phyloP scores from a whole-genome alignment of 495 filamentous ascomycete genomes.

The Trichoderma orchidacearum region DNA sequence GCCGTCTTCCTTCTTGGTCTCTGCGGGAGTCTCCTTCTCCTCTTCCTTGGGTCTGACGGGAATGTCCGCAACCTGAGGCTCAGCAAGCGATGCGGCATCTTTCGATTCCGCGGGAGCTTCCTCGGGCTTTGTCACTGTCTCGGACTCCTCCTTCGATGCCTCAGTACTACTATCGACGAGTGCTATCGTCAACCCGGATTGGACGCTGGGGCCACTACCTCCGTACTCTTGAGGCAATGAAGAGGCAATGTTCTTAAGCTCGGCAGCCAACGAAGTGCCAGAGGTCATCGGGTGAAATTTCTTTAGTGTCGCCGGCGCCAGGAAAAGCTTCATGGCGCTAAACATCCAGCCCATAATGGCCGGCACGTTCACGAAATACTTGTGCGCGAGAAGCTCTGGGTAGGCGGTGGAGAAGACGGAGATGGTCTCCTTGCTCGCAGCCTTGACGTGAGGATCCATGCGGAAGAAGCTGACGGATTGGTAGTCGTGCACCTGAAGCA shows the following conservation, averaged over 20 bases:
- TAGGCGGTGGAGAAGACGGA: constrained; percentile 64
- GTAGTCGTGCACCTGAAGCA: constrained; percentile 87
- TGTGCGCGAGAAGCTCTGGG: constrained; percentile 71
- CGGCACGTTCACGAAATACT: constrained; percentile 90
- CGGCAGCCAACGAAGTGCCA: constrained; percentile 46
- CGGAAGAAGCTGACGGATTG: constrained; percentile 68
- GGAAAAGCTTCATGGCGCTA: constrained; percentile 60
- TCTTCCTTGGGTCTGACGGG: background rate
- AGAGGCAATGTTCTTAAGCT: constrained; percentile 34
- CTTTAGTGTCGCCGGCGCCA: constrained; percentile 64
- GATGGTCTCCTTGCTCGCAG: constrained; percentile 65
- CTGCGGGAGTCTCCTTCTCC: background rate
- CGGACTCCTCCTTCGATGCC: background rate
- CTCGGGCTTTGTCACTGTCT: background rate
- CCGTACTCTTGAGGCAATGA: constrained; percentile 52
- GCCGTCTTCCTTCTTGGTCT: background rate
- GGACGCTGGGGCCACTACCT: constrained; percentile 23
- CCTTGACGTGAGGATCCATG: constrained; percentile 50
- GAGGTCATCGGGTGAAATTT: constrained; percentile 77
- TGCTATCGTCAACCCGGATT: background rate
- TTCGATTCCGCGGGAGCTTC: background rate
- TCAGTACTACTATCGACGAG: background rate
- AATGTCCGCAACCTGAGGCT: background rate
- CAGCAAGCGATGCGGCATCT: background rate
- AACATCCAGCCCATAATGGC: constrained; percentile 82